These are phyloP conservation scores for Arabidopsis thaliana DNA, from an alignment of 345 rosid genomes.

Conservation along the genomic window DNA sequence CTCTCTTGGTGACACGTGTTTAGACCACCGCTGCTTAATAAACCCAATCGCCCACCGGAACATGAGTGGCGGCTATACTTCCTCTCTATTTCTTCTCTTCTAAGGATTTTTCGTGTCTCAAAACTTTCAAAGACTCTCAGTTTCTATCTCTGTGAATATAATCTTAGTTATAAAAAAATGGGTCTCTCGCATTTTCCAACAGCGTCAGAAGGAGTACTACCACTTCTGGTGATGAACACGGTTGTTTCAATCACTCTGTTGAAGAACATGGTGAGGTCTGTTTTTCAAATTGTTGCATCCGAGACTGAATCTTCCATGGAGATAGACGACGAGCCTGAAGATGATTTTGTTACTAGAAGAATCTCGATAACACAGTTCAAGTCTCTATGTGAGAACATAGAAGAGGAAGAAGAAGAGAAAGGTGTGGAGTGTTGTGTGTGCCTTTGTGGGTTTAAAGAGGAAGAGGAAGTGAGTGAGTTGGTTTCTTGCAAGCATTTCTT, in stretches of 20 bases:
- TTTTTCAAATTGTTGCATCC: constrained; percentile 50
- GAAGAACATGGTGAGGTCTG: constrained; percentile 60
- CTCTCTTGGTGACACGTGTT: constrained; percentile 57
- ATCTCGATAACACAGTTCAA: constrained; percentile 61
- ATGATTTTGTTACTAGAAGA: constrained; percentile 40
- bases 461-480: constrained; percentile 84
- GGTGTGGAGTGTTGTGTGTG: constrained; percentile 76
- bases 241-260: constrained; percentile 63
- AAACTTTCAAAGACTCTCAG: constrained; percentile 9
- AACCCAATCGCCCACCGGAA: constrained; percentile 37
- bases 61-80: constrained; percentile 36
- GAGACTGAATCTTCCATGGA: constrained; percentile 24
- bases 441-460: constrained; percentile 68
- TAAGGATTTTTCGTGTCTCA: constrained; percentile 10
- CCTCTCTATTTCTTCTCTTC: constrained; percentile 7
- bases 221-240: constrained; percentile 70
- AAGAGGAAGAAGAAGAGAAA: neutral
- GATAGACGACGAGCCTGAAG: constrained; percentile 40
- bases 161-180: constrained; percentile 45
- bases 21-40: constrained; percentile 35
- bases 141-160: constrained; percentile 1
- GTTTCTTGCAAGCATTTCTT: constrained; percentile 84
- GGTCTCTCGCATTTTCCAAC: constrained; percentile 73
- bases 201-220: constrained; percentile 66
- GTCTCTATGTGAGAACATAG: constrained; percentile 46